A percentile compares a stretch with the other conserved stretches of the same genome.
Conservation (phyloP, 257 asterid genomes). For the Scutellaria baicalensis region DNA sequence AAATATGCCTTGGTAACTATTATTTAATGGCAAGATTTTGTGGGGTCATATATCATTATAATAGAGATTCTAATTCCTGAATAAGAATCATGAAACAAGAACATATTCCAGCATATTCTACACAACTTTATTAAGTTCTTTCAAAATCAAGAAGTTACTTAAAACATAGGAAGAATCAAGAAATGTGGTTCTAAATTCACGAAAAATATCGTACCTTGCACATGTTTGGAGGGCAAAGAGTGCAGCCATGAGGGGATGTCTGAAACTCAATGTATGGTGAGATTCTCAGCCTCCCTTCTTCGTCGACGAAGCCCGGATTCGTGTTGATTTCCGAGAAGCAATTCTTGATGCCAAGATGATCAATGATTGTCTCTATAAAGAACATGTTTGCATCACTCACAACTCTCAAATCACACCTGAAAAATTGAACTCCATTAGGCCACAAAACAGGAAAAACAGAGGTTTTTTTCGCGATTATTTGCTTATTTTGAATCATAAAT, state of each 20-base stretch:
- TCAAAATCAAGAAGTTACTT: neutral
- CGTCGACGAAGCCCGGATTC: slow-evolving; percentile 59
- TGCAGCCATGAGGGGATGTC: slow-evolving; percentile 54
- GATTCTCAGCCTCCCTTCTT: slow-evolving; percentile 61
- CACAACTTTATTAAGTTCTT: too few species aligned
- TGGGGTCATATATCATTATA: slow-evolving; percentile 8
- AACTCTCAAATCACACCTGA: slow-evolving; percentile 78
- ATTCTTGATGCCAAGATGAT: slow-evolving; percentile 52
- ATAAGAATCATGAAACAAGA: slow-evolving; percentile 9
- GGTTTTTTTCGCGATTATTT: neutral
- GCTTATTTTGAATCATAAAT: neutral
- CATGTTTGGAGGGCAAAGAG: slow-evolving; percentile 73
- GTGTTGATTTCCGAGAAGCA: slow-evolving; percentile 67
- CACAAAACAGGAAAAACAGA: neutral
- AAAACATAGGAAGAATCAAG: neutral
- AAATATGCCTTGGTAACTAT: too few species aligned
- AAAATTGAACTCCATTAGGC: neutral
- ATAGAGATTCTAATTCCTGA: neutral
- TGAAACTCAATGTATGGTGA: slow-evolving; percentile 60
- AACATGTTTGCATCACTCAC: slow-evolving; percentile 83
- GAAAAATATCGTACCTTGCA: slow-evolving; percentile 45
- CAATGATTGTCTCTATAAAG: slow-evolving; percentile 65
- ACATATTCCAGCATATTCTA: slow-evolving; percentile 5
- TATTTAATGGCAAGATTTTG: slow-evolving; percentile 2
- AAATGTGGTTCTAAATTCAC: too few species aligned